Conservation (phyloP, 371 early-diverging fungal genomes). For the Chytridium lagenaria region DNA sequence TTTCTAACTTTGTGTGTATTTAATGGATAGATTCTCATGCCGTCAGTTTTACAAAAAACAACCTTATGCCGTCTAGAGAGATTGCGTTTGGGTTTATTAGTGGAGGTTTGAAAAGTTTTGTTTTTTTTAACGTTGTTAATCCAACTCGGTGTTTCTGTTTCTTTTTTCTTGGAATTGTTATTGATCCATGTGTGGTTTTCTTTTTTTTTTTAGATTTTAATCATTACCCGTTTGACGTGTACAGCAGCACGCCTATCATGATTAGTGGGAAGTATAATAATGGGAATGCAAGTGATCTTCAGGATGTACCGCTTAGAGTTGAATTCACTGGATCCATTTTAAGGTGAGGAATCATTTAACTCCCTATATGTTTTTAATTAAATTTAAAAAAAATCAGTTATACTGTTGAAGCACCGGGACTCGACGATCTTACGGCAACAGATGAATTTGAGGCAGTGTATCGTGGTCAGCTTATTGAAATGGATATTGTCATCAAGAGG, state of each 20-base stretch:
- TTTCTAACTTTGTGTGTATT: not conserved
- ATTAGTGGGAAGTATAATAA: not conserved
- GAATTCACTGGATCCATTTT: slow-evolving; percentile 1
- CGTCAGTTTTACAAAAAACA: not conserved
- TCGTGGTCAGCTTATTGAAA: slow-evolving; percentile 4
- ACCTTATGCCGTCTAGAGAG: not conserved
- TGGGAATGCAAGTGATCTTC: not conserved
- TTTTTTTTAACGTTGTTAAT: no score
- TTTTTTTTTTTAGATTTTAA: slow-evolving; percentile 4
- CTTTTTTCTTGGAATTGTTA: no score
- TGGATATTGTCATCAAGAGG: not conserved
- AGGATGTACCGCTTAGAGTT: not conserved
- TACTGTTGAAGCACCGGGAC: not conserved
- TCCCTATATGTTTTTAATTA: no score
- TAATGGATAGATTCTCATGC: not conserved
- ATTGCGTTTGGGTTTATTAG: not conserved
- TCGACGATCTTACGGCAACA: not conserved
- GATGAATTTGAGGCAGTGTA: not conserved
- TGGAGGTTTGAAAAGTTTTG: no score
- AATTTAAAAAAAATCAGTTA: not conserved
- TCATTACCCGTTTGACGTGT: not conserved
- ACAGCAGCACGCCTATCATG: not conserved
- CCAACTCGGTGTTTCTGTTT: no score
- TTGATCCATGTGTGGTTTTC: no score
- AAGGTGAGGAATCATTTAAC: not conserved